Evolutionary conservation across 805 yeast species (phyloP).

Genomic region (Saccharomycopsis synnaedendra): DNA sequence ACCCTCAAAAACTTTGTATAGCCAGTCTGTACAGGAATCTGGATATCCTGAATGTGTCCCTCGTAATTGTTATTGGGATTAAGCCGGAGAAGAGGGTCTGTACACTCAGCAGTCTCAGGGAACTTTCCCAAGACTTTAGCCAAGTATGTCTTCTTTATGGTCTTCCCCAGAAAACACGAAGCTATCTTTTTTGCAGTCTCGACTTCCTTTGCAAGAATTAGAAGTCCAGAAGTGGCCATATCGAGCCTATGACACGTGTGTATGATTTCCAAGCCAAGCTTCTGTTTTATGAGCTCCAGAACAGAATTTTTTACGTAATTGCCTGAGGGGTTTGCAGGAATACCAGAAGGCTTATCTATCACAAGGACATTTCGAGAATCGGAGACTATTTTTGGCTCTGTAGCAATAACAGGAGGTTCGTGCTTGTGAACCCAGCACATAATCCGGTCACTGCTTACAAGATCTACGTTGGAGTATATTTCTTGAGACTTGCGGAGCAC

Average conservation of each 20-base stretch:
- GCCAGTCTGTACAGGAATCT: slow-evolving; percentile 42
- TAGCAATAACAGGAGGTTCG: slow-evolving; percentile 33
- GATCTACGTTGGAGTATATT: background rate
- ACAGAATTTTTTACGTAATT: slow-evolving; percentile 64
- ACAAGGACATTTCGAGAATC: slow-evolving; percentile 44
- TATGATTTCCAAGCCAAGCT: slow-evolving; percentile 39
- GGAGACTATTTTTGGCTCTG: slow-evolving; percentile 42
- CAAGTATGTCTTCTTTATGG: slow-evolving; percentile 69
- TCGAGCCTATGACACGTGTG: slow-evolving; percentile 29
- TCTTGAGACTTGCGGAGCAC: background rate
- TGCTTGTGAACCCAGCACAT: slow-evolving; percentile 8
- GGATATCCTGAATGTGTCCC: slow-evolving; percentile 26
- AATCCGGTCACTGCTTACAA: background rate
- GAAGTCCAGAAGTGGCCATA: slow-evolving; percentile 80
- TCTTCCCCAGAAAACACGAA: slow-evolving; percentile 49
- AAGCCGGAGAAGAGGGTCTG: slow-evolving; percentile 59
- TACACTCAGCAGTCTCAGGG: slow-evolving; percentile 37
- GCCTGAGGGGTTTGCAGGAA: slow-evolving; percentile 96
- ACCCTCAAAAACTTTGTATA: slow-evolving; percentile 57
- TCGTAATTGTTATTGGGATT: slow-evolving; percentile 33
- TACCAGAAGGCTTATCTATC: slow-evolving; percentile 88
- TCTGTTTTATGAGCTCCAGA: slow-evolving; percentile 66
- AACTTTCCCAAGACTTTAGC: slow-evolving; percentile 86
- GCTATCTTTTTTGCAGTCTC: slow-evolving; percentile 67
- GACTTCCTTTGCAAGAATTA: slow-evolving; percentile 79